Percentiles rank a stretch among this genome's conserved stretches.
Conservation (phyloP, 768 basidiomycete species). For the Lactarius evosmus region DNA sequence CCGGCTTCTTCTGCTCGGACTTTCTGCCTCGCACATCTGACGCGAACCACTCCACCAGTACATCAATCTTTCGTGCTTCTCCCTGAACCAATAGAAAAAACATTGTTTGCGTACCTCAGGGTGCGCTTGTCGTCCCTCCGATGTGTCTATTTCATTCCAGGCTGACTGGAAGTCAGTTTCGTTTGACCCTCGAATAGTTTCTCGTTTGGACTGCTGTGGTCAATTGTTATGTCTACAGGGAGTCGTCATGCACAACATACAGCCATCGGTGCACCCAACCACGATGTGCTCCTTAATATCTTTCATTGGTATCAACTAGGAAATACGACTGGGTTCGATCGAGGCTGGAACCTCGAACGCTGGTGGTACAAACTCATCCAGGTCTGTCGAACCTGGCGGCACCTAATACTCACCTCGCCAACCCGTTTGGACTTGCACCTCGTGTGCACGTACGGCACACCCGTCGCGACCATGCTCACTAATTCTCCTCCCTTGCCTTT, state of each 20-base stretch:
- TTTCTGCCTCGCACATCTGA: no score
- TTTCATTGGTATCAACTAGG: conserved; percentile 7
- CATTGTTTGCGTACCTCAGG: background rate
- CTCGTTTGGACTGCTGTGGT: no score
- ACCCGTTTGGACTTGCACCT: conserved; percentile 4
- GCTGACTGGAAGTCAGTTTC: background rate
- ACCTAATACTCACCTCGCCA: conserved; percentile 1
- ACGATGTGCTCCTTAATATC: conserved; percentile 2
- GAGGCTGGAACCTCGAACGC: conserved; percentile 11
- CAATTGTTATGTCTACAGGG: background rate
- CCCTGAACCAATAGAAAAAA: no score
- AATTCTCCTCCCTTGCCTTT: conserved; percentile 14
- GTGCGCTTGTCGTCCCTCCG: background rate
- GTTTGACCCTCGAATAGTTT: no score
- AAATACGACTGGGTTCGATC: background rate
- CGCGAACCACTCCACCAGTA: background rate
- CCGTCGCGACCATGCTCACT: background rate
- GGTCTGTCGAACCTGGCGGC: conserved; percentile 1
- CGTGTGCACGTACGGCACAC: conserved; percentile 6
- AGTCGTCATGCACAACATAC: no score
- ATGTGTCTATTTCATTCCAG: background rate
- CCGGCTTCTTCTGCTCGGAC: no score
- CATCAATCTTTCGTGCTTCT: no score
- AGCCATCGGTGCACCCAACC: background rate
- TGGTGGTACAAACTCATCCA: conserved; percentile 18